Evolutionary conservation across 2,329 filamentous ascomycete genomes (phyloP), one percentile per base, ranked within the genome.

Genomic region (Aspergillus phoenicis): DNA sequence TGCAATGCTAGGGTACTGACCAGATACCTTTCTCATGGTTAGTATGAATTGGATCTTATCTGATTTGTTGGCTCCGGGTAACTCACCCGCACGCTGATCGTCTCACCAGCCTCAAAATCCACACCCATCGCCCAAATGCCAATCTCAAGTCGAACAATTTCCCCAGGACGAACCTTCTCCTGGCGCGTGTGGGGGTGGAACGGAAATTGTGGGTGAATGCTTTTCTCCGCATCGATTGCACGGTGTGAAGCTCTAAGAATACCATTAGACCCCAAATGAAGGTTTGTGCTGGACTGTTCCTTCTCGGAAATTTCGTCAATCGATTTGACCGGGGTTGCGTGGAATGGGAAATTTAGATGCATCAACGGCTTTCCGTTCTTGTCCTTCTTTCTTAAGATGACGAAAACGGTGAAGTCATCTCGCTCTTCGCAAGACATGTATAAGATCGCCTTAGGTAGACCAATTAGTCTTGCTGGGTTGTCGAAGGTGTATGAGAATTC

Each of bases 121-220:
- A 81, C 73, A 0, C 80, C 80, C 71, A 79, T 77, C 0, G 77
- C 74, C 80, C 79, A 83, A 11, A 83, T 79, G 0, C 79, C 79
- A 60, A 83, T 82, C 49, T 83, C 79, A 4, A 83, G 67, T 64
- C 75, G 76, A 4, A 82, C 79, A 20, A 82, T 68, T 6, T 76
- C 68, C 0, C 80, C 81, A 0, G 73, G 74, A 2, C 66, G 57
- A 1, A 82, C 70, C 64, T 80, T 80, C 47, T 80, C 72, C 47
- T 80, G 71, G 15, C 68, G 66, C 4, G 74, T 70, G 58, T 83
- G 78, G 0, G 79, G 73, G 53, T 81, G 75, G 61, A 73, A 75
- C 0, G 70, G 76, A 48, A 69, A 75, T 13, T 77, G 70, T 0
- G 67, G 61, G 52, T 72, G 71, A 8, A 77, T 73, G 11, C 71